phyloP scores from a whole-genome alignment of 2,329 filamentous ascomycete species.

The Alternaria arbusti region DNA sequence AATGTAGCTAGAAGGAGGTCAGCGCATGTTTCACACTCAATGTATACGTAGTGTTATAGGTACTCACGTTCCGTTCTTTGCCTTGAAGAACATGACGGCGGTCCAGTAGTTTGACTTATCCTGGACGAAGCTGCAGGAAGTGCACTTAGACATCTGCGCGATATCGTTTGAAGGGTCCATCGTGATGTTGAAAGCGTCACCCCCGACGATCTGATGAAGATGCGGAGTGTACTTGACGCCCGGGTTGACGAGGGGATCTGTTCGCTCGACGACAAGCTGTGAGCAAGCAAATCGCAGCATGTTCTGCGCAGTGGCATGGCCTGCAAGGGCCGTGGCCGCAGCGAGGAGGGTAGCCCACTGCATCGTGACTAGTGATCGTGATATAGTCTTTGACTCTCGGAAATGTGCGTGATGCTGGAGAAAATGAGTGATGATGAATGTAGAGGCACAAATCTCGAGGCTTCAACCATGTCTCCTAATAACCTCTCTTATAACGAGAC shows the following conservation, averaged over 20 bases:
- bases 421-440: slow-evolving; percentile 19
- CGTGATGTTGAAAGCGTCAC: slow-evolving; percentile 42
- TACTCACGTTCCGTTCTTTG: slow-evolving; percentile 33
- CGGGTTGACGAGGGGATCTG: slow-evolving; percentile 43
- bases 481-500: slow-evolving; percentile 39
- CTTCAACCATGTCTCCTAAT: slow-evolving; percentile 22
- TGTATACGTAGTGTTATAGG: not conserved
- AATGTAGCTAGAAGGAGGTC: slow-evolving; percentile 24
- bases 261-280: slow-evolving; percentile 43
- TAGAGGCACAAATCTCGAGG: slow-evolving; percentile 14
- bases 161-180: slow-evolving; percentile 40
- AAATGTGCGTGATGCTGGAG: not conserved
- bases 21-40: not conserved
- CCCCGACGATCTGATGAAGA: slow-evolving; percentile 45
- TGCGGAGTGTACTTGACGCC: slow-evolving; percentile 45
- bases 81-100: slow-evolving; percentile 47
- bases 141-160: slow-evolving; percentile 37
- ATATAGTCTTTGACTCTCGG: not conserved
- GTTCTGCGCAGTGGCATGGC: slow-evolving; percentile 34
- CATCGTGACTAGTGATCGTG: slow-evolving; percentile 25
- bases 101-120: slow-evolving; percentile 48
- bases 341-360: slow-evolving; percentile 37
- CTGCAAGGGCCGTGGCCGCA: slow-evolving; percentile 26
- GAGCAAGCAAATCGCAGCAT: slow-evolving; percentile 47
- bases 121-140: slow-evolving; percentile 40